Percentiles rank a stretch among this genome's conserved stretches.
These are phyloP conservation scores for Aegilops tauschii DNA, from an alignment of 176 grass and related monocot species.

Conservation along the genomic window DNA sequence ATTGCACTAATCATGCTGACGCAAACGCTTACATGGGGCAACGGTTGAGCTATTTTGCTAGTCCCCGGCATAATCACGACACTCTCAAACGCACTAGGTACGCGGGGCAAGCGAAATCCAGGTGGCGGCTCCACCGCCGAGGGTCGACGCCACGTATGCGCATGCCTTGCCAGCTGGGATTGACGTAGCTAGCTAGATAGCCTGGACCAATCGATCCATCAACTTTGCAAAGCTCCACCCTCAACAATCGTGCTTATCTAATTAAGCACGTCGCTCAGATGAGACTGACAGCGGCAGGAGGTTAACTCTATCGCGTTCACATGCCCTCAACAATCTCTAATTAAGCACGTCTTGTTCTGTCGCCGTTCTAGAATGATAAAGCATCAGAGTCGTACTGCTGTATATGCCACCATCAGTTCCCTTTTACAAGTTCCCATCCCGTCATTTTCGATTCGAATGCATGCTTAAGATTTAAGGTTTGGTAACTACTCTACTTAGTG, in stretches of 20 bases:
- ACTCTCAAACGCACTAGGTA: background rate
- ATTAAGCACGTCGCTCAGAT: background rate
- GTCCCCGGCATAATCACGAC: too few species aligned
- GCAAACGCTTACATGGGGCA: background rate
- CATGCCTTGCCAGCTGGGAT: background rate
- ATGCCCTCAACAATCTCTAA: background rate
- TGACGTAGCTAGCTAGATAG: background rate
- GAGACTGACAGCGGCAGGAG: background rate
- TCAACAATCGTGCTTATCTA: background rate
- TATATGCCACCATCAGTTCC: background rate
- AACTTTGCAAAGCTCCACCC: background rate
- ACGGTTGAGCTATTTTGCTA: background rate
- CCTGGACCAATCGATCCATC: constrained; percentile 24
- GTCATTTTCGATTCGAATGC: background rate
- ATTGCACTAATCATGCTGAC: background rate
- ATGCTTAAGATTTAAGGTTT: background rate
- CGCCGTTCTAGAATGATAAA: background rate
- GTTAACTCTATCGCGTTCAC: background rate
- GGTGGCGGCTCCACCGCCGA: background rate
- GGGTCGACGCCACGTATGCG: background rate
- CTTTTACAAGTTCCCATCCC: too few species aligned
- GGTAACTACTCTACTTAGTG: background rate
- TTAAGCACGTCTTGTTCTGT: background rate
- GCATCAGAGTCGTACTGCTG: background rate
- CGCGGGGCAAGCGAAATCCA: background rate